phyloP scores from a whole-genome alignment of 2,329 filamentous ascomycete species.

The Ascochyta pisi region DNA sequence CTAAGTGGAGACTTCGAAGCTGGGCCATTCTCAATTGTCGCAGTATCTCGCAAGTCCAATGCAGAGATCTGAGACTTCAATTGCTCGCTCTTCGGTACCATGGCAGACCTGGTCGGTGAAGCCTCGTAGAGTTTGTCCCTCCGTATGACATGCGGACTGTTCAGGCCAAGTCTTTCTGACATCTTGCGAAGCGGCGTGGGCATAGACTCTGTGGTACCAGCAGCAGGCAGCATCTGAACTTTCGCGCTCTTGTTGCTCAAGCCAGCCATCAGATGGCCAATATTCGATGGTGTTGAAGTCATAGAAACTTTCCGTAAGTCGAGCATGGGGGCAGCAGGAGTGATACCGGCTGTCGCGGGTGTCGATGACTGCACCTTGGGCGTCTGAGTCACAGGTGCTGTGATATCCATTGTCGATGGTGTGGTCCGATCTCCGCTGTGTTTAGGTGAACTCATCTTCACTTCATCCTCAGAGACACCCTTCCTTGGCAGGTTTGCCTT shows the following conservation, averaged over 20 bases:
- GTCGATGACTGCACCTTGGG: neutral
- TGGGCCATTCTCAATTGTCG: neutral
- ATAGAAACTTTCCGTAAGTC: neutral
- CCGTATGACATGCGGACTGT: constrained; percentile 2
- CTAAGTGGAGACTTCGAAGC: neutral
- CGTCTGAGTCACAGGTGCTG: neutral
- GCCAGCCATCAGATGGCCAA: constrained; percentile 26
- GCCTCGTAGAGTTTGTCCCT: neutral
- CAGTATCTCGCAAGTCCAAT: neutral
- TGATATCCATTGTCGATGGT: neutral
- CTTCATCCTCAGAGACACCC: neutral
- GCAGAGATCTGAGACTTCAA: neutral
- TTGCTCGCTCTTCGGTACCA: neutral
- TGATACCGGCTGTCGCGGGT: neutral
- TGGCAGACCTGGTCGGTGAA: neutral
- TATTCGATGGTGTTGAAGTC: constrained; percentile 12
- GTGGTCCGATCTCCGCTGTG: too few species aligned
- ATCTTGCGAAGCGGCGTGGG: constrained; percentile 28
- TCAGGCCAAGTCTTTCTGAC: constrained; percentile 20
- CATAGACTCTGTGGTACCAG: constrained; percentile 9
- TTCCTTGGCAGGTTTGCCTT: neutral
- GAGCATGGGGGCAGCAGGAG: neutral
- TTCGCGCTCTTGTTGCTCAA: constrained; percentile 5
- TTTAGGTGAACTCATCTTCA: neutral
- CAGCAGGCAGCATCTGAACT: neutral